Percentiles rank a stretch among this genome's conserved stretches.
Evolutionary conservation across 2,329 filamentous ascomycete genomes (phyloP).

Genomic region (Daldinia eschscholtzii): DNA sequence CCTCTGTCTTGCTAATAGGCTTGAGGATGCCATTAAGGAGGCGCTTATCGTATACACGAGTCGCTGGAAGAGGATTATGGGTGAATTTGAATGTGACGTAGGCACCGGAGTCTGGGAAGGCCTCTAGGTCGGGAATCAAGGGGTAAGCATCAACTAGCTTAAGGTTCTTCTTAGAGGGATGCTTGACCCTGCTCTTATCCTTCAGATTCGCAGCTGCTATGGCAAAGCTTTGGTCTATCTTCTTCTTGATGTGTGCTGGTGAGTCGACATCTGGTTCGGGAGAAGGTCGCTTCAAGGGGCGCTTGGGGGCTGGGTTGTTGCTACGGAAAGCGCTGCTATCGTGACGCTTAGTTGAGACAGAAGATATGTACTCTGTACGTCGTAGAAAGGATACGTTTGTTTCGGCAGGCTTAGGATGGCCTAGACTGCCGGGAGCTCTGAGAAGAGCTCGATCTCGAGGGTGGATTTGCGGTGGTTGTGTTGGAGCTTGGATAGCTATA

Average conservation of each 20-base stretch:
- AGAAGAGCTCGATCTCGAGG: constrained; percentile 88
- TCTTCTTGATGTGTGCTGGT: constrained; percentile 75
- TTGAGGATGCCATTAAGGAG: constrained; percentile 72
- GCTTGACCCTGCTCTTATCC: constrained; percentile 66
- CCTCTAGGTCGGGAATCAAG: constrained; percentile 73
- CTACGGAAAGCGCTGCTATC: constrained; percentile 67
- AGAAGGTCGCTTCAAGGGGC: constrained; percentile 63
- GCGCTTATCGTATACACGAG: constrained; percentile 68
- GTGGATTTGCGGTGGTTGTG: constrained; percentile 78
- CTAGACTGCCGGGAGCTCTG: constrained; percentile 84
- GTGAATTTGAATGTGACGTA: constrained; percentile 78
- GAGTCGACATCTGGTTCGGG: constrained; percentile 71
- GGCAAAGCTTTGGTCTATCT: constrained; percentile 73
- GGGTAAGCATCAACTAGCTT: constrained; percentile 71
- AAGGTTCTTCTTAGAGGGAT: constrained; percentile 70
- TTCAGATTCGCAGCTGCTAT: constrained; percentile 66
- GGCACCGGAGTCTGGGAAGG: constrained; percentile 77
- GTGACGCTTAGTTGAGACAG: constrained; percentile 62
- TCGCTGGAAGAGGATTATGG: constrained; percentile 70
- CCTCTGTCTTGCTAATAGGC: constrained; percentile 68
- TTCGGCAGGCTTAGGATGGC: constrained; percentile 82
- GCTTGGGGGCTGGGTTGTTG: constrained; percentile 59
- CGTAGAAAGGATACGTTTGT: constrained; percentile 92
- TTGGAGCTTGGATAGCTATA: constrained; percentile 83
- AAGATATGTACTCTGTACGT: constrained; percentile 93